Evolutionary conservation across 441 rosid species (phyloP).

Genomic region (Bruguiera hainesii): DNA sequence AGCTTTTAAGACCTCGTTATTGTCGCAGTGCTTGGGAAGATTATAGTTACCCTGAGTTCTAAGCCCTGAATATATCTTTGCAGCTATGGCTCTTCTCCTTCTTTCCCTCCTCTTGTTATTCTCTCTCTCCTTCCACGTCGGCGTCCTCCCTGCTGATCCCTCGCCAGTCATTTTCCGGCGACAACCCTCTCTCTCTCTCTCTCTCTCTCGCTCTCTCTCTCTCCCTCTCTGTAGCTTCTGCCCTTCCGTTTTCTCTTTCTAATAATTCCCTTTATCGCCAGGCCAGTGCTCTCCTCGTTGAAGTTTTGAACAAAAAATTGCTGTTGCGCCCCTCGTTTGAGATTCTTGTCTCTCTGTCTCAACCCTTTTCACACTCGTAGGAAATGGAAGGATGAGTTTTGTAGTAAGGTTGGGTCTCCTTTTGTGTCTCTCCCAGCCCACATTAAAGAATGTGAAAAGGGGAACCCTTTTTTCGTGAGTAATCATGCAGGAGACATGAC

Average conservation of each 20-base stretch:
- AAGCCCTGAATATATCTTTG: conserved; percentile 85
- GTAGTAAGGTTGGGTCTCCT: not conserved
- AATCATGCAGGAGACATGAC: not conserved
- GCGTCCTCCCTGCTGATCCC: conserved; percentile 53
- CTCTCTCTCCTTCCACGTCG: conserved; percentile 95
- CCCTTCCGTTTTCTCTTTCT: not conserved
- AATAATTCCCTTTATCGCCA: not conserved
- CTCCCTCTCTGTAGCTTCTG: not conserved
- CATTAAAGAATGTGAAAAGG: not conserved
- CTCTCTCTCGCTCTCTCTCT: conserved; percentile 2
- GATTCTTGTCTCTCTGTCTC: not conserved
- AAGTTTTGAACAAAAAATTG: not conserved
- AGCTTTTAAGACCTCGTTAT: conserved; percentile 95
- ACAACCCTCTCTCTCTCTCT: not conserved
- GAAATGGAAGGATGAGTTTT: not conserved
- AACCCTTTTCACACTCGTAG: conserved; percentile 19
- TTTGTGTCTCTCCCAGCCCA: not conserved
- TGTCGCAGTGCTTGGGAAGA: conserved; percentile 97
- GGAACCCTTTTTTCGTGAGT: not conserved
- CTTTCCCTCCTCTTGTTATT: conserved; percentile 92
- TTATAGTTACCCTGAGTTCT: conserved; percentile 82
- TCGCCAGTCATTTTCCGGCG: conserved; percentile 65
- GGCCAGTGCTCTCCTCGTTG: not conserved
- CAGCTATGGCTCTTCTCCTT: conserved; percentile 88
- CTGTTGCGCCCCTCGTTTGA: not conserved